Conservation (phyloP, 345 rosid species). For the Noccaea bulbosa region DNA sequence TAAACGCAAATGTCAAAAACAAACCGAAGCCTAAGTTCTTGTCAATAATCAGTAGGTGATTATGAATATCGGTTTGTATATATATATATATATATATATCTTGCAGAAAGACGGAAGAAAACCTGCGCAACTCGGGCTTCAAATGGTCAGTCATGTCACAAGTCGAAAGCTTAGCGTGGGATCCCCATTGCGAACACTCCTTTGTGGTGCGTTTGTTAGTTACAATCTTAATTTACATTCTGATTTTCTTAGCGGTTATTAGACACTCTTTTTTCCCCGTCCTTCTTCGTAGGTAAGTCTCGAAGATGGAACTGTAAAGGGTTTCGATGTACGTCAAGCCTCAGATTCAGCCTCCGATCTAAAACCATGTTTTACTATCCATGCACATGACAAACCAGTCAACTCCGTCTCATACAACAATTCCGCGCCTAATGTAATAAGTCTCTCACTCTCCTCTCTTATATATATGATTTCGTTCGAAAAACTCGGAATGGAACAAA, state of each 20-base stretch:
- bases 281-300: constrained; percentile 59
- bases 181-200: constrained; percentile 75
- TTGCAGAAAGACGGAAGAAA: constrained; percentile 79
- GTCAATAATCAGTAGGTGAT: not conserved
- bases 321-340: constrained; percentile 56
- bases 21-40: too few relatives aligned
- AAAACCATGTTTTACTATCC: constrained; percentile 69
- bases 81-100: not conserved
- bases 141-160: constrained; percentile 73
- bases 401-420: constrained; percentile 62
- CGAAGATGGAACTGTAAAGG: constrained; percentile 81
- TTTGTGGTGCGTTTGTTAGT: constrained; percentile 63
- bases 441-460: not conserved
- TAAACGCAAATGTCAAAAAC: too few relatives aligned
- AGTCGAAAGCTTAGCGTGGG: constrained; percentile 88
- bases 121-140: constrained; percentile 71
- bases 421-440: constrained; percentile 52
- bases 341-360: constrained; percentile 53
- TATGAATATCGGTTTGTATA: not conserved
- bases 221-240: not conserved
- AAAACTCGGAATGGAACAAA: too few relatives aligned
- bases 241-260: not conserved
- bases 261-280: constrained; percentile 9
- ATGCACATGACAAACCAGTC: constrained; percentile 77
- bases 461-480: too few relatives aligned